Base-by-base conservation (phyloP, 495 filamentous ascomycete species). In the Aspergillus baeticus region DNA sequence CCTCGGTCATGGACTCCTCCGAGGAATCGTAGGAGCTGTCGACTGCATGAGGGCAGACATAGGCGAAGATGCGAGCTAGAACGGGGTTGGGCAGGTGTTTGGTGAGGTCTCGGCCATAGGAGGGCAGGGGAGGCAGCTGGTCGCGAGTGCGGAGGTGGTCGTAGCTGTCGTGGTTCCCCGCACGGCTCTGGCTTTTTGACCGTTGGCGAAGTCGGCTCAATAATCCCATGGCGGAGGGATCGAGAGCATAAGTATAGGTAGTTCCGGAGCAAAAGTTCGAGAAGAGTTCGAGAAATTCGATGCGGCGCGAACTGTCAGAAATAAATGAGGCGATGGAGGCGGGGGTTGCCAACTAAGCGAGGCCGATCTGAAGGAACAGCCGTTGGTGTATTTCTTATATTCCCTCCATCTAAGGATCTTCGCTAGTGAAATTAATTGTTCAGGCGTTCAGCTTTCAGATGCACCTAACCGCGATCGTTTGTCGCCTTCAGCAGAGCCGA, bases 21-120 rank as follows among this genome's bases (percentile, higher is more conserved):
- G 88, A 92, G 20, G 84, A 84, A 45, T 86, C 82, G 70, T 93
- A 96, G 52, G 77, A 86, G 56, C 87, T 75, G 66, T 98, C 91
- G 18, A 71, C 66, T 17, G 84, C 73, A 70, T 97, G 94, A 14
- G 94, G 93, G 58, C 94, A 97, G 54, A 97, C 84, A 56, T 81
- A 84, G 61, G 77, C 67, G 67, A 98, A 90, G 64, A 98, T 91
- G 59, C 79, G 79, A 49, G 79, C 76, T 22, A 98, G 77, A 33
- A 96, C 73, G 2, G 77, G 65, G 10, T 71, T 62, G 8, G 91
- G 87, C 1, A 96, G 77, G 51, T 73, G 69, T 37, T 67, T 67
- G 33, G 80, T 82, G 33, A 60, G 67, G 63, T 86, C 78, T 26
- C 60, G 69, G 51, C 65, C 68, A 53, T 57, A 53, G 57, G 55